Evolutionary conservation across 148 eudicot species (phyloP).

Genomic region (Hydrangea macrophylla): DNA sequence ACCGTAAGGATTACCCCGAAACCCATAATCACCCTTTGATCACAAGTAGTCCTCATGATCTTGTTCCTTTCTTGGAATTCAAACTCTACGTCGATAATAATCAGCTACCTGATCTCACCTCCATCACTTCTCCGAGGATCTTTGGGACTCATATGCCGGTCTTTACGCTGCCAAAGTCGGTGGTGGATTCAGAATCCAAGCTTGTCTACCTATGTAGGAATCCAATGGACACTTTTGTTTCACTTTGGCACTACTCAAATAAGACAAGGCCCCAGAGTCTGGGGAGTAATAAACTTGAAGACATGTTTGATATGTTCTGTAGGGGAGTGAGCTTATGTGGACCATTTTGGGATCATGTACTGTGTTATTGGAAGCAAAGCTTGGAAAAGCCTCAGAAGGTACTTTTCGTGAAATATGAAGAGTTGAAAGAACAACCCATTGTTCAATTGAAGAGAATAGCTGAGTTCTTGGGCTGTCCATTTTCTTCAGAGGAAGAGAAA

Average conservation of each 20-base stretch:
- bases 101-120: conserved; percentile 24
- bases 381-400: conserved; percentile 27
- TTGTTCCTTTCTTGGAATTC: conserved; percentile 33
- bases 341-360: conserved; percentile 44
- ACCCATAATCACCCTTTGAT: conserved; percentile 19
- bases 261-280: conserved; percentile 17
- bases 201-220: conserved; percentile 36
- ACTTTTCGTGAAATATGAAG: conserved; percentile 39
- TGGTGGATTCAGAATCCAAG: conserved; percentile 18
- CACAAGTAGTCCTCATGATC: conserved; percentile 28
- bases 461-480: conserved; percentile 40
- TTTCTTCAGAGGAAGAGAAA: conserved; percentile 36
- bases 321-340: conserved; percentile 24
- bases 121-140: conserved; percentile 31
- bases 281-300: conserved; percentile 18
- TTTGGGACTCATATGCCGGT: conserved; percentile 45
- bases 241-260: conserved; percentile 46
- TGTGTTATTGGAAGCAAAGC: conserved; percentile 39
- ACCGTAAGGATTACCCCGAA: no score
- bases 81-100: conserved; percentile 14
- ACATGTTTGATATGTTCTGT: conserved; percentile 32
- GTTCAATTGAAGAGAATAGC: conserved; percentile 31
- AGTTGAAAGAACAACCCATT: conserved; percentile 29
- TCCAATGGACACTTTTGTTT: conserved; percentile 38
- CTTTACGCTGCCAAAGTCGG: conserved; percentile 26